Evolutionary conservation across 495 filamentous ascomycete genomes (phyloP).

Genomic region (Immersiella caudata): DNA sequence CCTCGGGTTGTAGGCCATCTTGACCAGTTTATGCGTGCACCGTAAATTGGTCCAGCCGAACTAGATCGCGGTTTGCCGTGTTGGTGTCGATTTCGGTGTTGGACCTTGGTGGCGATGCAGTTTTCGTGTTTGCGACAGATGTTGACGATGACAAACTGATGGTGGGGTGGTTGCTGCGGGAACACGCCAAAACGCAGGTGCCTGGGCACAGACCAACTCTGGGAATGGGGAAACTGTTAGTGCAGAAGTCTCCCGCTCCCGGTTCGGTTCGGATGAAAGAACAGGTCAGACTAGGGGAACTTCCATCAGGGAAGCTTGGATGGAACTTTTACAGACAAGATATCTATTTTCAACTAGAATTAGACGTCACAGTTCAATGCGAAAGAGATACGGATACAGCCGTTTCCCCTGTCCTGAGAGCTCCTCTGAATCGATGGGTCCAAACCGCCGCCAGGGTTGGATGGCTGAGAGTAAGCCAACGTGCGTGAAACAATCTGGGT

Average conservation of each 20-base stretch:
- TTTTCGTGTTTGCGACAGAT: conserved; percentile 15
- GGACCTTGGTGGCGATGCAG: conserved; percentile 11
- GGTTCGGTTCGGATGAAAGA: not conserved
- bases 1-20: conserved; percentile 73
- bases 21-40: not conserved
- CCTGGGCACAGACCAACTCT: not conserved
- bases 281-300: too few relatives aligned
- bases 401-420: too few relatives aligned
- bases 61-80: not conserved
- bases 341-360: too few relatives aligned
- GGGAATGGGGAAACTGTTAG: conserved; percentile 6
- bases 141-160: conserved; percentile 24
- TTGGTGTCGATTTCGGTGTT: not conserved
- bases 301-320: too few relatives aligned
- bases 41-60: not conserved
- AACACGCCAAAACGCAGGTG: conserved; percentile 70
- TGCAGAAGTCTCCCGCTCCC: not conserved
- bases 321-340: too few relatives aligned
- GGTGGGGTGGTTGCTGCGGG: conserved; percentile 30
- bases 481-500: not conserved
- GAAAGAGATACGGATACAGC: too few relatives aligned
- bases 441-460: too few relatives aligned
- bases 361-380: too few relatives aligned
- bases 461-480: too few relatives aligned
- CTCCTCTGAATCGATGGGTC: too few relatives aligned